A percentile compares a stretch with the other conserved stretches of the same genome.
Evolutionary conservation across 2,329 filamentous ascomycete species (phyloP).

Genomic region (Lachnellula willkommii): DNA sequence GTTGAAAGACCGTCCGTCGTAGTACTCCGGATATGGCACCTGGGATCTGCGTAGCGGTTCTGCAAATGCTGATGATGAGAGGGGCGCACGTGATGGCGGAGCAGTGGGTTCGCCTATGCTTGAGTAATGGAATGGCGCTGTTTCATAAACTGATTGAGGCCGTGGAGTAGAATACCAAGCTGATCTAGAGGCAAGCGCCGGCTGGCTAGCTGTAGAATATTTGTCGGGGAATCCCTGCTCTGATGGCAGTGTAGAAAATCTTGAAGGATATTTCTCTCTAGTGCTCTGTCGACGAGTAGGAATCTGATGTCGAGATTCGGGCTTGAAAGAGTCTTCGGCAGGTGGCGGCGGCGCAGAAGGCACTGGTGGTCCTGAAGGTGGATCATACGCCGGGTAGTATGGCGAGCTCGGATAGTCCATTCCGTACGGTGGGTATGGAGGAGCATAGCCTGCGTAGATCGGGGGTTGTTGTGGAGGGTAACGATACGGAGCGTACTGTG

Average conservation of each 20-base stretch:
- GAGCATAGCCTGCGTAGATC: background rate
- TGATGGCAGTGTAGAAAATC: background rate
- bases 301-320: background rate
- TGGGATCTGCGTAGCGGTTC: background rate
- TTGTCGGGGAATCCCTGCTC: background rate
- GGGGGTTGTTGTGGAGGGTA: background rate
- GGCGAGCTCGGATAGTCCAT: background rate
- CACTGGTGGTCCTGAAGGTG: background rate
- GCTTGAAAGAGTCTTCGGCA: background rate
- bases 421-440: background rate
- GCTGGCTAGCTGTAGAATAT: background rate
- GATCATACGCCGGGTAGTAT: background rate
- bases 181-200: background rate
- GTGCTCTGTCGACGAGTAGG: background rate
- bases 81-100: background rate
- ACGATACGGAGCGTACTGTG: background rate
- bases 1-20: slow-evolving; percentile 2
- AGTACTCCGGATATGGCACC: background rate
- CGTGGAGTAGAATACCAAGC: background rate
- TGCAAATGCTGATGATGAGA: background rate
- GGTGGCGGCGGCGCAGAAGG: background rate
- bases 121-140: background rate
- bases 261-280: background rate
- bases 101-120: background rate
- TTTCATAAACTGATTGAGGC: background rate